Percentiles rank a stretch among this genome's conserved stretches.
Conservation (phyloP, 805 yeast species). For the Candida easanensis region DNA sequence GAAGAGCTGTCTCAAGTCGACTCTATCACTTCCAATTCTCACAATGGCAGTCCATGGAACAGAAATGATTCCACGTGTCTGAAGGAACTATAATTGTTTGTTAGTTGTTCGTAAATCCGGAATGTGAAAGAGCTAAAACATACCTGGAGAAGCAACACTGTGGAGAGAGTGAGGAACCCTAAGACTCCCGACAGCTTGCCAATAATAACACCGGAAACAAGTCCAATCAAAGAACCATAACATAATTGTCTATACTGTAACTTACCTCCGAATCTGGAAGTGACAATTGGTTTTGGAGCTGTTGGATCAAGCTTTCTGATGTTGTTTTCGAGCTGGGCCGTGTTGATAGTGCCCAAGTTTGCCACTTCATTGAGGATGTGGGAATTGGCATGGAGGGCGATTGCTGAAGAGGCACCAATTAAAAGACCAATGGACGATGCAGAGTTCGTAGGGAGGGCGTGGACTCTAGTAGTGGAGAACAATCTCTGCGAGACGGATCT, state of each 20-base stretch:
- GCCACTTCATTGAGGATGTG: slow-evolving; percentile 27
- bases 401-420: slow-evolving; percentile 24
- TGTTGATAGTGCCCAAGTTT: slow-evolving; percentile 22
- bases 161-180: slow-evolving; percentile 46
- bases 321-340: slow-evolving; percentile 9
- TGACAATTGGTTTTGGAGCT: slow-evolving; percentile 6
- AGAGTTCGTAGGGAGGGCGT: background rate
- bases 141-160: slow-evolving; percentile 33
- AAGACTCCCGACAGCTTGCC: slow-evolving; percentile 58
- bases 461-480: slow-evolving; percentile 5
- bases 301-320: slow-evolving; percentile 14
- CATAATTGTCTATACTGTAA: slow-evolving; percentile 57
- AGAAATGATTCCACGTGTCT: slow-evolving; percentile 49
- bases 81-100: slow-evolving; percentile 42
- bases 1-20: slow-evolving; percentile 49
- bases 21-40: slow-evolving; percentile 34
- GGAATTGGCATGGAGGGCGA: slow-evolving; percentile 20
- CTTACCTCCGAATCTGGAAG: slow-evolving; percentile 38
- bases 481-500: slow-evolving; percentile 11
- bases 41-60: slow-evolving; percentile 40
- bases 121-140: slow-evolving; percentile 1
- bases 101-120: background rate
- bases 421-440: slow-evolving; percentile 21
- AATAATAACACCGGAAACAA: slow-evolving; percentile 52
- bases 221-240: slow-evolving; percentile 58